Percentiles rank a stretch among this genome's conserved stretches.
Conservation (phyloP, 2,329 filamentous ascomycete species). For the Lachnellula arida region DNA sequence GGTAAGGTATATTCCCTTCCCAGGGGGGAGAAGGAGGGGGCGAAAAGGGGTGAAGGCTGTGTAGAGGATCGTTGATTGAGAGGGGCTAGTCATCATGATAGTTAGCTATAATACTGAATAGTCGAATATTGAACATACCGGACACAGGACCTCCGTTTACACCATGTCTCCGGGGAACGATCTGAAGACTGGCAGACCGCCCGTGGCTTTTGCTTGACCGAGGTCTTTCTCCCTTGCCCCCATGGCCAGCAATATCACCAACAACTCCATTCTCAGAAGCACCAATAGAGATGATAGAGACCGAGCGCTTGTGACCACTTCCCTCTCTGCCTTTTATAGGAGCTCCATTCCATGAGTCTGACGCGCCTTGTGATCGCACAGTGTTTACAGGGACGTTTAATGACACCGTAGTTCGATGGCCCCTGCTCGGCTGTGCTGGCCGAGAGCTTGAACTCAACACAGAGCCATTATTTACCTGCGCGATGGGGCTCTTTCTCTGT, state of each 20-base stretch:
- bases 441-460: constrained; percentile 42
- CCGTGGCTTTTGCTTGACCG: constrained; percentile 61
- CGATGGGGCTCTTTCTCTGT: constrained; percentile 27
- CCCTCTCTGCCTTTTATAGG: constrained; percentile 30
- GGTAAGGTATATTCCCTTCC: constrained; percentile 23
- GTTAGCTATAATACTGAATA: constrained; percentile 5
- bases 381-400: constrained; percentile 47
- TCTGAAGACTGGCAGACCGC: constrained; percentile 77
- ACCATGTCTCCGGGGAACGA: constrained; percentile 48
- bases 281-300: constrained; percentile 78
- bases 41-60: constrained; percentile 33
- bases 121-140: constrained; percentile 29
- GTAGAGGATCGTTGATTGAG: constrained; percentile 32
- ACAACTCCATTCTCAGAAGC: constrained; percentile 38
- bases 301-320: constrained; percentile 68
- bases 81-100: constrained; percentile 20
- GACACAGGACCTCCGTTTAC: constrained; percentile 36
- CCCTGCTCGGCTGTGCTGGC: constrained; percentile 39
- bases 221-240: constrained; percentile 35
- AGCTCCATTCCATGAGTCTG: constrained; percentile 23
- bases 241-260: constrained; percentile 32
- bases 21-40: constrained; percentile 28
- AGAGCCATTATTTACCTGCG: constrained; percentile 36
- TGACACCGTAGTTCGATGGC: constrained; percentile 65
- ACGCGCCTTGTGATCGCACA: constrained; percentile 11